Percentiles rank a stretch among this genome's conserved stretches.
Conservation (phyloP, 2,329 filamentous ascomycete species). For the Phoma sp. region DNA sequence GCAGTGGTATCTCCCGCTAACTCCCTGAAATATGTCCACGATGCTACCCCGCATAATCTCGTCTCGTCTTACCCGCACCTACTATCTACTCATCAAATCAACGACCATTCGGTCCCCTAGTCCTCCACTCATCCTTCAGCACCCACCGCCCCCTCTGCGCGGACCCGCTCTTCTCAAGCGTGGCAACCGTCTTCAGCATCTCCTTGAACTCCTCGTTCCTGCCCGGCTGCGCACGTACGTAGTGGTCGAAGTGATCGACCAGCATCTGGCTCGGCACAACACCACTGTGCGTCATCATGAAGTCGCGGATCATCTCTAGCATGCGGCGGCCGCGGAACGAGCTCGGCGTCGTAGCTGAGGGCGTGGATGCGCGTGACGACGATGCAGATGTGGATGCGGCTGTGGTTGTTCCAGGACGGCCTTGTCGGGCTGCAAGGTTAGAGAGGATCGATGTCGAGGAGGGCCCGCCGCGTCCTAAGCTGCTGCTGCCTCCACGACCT, state of each 20-base stretch:
- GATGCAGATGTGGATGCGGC: constrained; percentile 16
- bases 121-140: constrained; percentile 61
- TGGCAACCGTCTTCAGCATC: constrained; percentile 78
- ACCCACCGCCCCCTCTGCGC: constrained; percentile 62
- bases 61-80: no score
- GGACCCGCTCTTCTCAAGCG: constrained; percentile 64
- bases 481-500: constrained; percentile 26
- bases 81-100: no score
- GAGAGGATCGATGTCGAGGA: constrained; percentile 52
- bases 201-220: constrained; percentile 77
- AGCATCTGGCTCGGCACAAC: constrained; percentile 82
- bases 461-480: constrained; percentile 48
- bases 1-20: constrained; percentile 13
- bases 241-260: constrained; percentile 87
- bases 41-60: background rate
- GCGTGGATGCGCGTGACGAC: constrained; percentile 38
- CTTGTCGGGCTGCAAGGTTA: constrained; percentile 53
- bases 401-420: constrained; percentile 25
- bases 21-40: background rate
- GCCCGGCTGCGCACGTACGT: constrained; percentile 71
- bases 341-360: constrained; percentile 31
- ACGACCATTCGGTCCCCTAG: constrained; percentile 9
- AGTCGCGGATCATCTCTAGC: constrained; percentile 70
- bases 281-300: constrained; percentile 78
- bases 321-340: constrained; percentile 51